Conservation (phyloP, 2,329 filamentous ascomycete species). For the Tolypocladium tundrense region DNA sequence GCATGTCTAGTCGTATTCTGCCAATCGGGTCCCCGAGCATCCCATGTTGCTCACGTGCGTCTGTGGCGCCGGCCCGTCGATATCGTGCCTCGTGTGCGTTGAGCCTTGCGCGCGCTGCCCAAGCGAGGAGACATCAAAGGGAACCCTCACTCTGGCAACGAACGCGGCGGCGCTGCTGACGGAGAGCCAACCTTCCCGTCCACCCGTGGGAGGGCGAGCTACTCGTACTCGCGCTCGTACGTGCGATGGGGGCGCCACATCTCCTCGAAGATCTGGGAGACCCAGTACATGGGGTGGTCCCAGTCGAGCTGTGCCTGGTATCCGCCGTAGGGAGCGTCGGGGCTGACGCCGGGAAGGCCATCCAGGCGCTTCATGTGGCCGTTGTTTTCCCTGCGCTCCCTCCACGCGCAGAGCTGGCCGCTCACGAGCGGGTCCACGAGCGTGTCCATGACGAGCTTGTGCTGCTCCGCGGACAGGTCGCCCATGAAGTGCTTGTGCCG, state of each 20-base stretch:
- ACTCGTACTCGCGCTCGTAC: slow-evolving; percentile 14
- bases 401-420: slow-evolving; percentile 15
- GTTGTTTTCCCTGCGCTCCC: slow-evolving; percentile 12
- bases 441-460: slow-evolving; percentile 20
- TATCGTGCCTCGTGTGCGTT: background rate
- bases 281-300: slow-evolving; percentile 34
- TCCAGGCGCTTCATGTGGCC: slow-evolving; percentile 2
- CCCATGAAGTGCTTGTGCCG: slow-evolving; percentile 16
- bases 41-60: background rate
- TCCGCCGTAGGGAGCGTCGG: slow-evolving; percentile 11
- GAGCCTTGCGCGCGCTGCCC: no score
- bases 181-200: no score
- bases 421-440: slow-evolving; percentile 11
- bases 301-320: slow-evolving; percentile 16
- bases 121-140: no score
- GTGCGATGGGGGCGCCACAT: slow-evolving; percentile 26
- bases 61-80: background rate
- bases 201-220: background rate
- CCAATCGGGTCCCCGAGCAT: background rate
- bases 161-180: background rate
- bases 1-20: background rate
- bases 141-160: background rate
- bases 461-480: slow-evolving; percentile 20
- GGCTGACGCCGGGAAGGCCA: background rate
- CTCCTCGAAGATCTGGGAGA: slow-evolving; percentile 34